Conservation (phyloP, 345 rosid species). For the Eucalyptus viminalis region DNA sequence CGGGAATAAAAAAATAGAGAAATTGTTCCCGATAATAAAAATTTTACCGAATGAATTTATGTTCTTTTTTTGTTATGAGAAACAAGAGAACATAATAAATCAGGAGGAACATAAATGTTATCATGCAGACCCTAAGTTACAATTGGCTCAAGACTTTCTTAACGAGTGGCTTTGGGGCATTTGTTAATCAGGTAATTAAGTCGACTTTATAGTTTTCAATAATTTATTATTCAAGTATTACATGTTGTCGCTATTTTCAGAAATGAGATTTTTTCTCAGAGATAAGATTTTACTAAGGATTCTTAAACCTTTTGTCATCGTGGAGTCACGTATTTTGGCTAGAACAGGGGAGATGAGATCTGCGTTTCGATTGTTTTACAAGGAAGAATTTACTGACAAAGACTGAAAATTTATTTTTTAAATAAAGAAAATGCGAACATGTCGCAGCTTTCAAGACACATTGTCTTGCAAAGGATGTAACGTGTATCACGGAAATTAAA, state of each 20-base stretch:
- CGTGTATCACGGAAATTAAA: neutral
- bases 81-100: too few species aligned
- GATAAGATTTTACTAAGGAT: too few species aligned
- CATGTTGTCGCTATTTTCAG: rapidly evolving
- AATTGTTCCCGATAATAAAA: too few species aligned
- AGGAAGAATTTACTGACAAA: neutral
- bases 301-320: neutral
- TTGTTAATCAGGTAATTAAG: neutral
- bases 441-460: neutral
- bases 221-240: too few species aligned
- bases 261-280: neutral
- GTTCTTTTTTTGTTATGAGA: too few species aligned
- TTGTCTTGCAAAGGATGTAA: neutral
- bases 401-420: neutral
- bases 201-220: neutral
- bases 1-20: too few species aligned
- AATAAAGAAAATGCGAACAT: neutral
- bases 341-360: neutral
- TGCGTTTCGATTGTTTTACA: neutral
- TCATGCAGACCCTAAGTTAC: neutral
- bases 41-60: too few species aligned
- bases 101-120: too few species aligned
- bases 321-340: neutral
- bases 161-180: neutral
- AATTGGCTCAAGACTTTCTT: rapidly evolving